These are phyloP conservation scores for Thelonectria olida DNA, from an alignment of 2,329 filamentous ascomycete genomes.

Conservation along the genomic window DNA sequence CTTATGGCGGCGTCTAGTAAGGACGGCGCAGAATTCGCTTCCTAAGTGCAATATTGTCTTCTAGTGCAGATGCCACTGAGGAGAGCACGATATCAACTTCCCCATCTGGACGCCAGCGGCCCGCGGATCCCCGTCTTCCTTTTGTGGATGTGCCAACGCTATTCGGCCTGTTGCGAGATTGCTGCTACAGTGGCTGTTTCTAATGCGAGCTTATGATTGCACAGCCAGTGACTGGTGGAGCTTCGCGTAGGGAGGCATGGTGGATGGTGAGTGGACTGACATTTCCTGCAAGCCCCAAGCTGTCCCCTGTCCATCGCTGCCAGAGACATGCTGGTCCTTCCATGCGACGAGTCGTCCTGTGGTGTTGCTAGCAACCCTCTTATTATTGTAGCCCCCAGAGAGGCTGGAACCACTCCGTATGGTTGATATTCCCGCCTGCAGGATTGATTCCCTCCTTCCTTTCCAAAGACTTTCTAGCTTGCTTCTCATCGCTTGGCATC, in stretches of 20 bases:
- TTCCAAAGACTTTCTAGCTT: background rate
- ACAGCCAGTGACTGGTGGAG: background rate
- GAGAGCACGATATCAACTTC: constrained; percentile 16
- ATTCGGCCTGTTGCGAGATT: background rate
- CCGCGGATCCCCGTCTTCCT: constrained; percentile 3
- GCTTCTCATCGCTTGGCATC: background rate
- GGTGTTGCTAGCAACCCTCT: too few relatives aligned
- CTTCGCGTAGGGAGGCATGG: background rate
- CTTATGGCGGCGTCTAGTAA: background rate
- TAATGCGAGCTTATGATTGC: constrained; percentile 10
- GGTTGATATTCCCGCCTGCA: background rate
- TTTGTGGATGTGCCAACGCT: background rate
- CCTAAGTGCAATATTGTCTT: too few relatives aligned
- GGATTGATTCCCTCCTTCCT: background rate
- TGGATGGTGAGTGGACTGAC: background rate
- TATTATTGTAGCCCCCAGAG: too few relatives aligned
- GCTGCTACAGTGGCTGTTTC: background rate
- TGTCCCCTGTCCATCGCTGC: too few relatives aligned
- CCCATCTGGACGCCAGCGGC: constrained; percentile 4
- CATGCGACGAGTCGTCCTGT: too few relatives aligned
- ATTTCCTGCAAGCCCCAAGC: too few relatives aligned
- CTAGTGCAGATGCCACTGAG: too few relatives aligned
- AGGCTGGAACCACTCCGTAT: constrained; percentile 10
- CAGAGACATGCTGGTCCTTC: too few relatives aligned
- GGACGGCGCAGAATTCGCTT: background rate